phyloP scores from a whole-genome alignment of 2,329 filamentous ascomycete species.

The Cladosporium halotolerans region DNA sequence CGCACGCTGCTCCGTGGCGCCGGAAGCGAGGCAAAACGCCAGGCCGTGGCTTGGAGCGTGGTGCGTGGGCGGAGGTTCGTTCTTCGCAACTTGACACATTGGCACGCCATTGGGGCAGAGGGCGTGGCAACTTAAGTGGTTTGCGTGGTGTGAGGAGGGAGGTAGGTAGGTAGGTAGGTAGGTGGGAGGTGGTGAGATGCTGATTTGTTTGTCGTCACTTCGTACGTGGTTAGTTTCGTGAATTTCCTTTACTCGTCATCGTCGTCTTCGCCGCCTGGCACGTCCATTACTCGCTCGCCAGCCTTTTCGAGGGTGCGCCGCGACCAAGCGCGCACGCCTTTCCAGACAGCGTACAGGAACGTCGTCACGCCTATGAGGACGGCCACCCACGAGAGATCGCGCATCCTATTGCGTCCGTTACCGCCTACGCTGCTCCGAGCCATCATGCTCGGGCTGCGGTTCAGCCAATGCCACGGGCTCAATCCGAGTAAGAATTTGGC shows the following conservation, averaged over 20 bases:
- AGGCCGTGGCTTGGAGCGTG: slow-evolving; percentile 3
- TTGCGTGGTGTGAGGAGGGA: slow-evolving; percentile 50
- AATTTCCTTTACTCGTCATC: slow-evolving; percentile 37
- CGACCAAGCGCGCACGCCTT: slow-evolving; percentile 68
- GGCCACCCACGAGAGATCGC: slow-evolving; percentile 72
- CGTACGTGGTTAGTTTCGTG: slow-evolving; percentile 14
- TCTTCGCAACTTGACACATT: slow-evolving; percentile 98
- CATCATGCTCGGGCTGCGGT: slow-evolving; percentile 44
- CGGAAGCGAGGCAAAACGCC: slow-evolving; percentile 9
- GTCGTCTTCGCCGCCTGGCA: slow-evolving; percentile 59
- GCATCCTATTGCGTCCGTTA: slow-evolving; percentile 69
- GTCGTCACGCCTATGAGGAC: slow-evolving; percentile 74
- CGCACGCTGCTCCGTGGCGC: slow-evolving; percentile 6
- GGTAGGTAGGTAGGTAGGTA: background rate
- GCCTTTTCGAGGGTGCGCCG: slow-evolving; percentile 67
- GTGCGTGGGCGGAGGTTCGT: slow-evolving; percentile 30
- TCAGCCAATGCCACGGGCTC: slow-evolving; percentile 71
- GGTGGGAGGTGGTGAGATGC: background rate
- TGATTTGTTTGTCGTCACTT: background rate
- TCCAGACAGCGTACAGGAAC: slow-evolving; percentile 80
- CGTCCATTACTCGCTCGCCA: slow-evolving; percentile 75
- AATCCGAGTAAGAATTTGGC: slow-evolving; percentile 71
- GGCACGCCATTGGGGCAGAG: slow-evolving; percentile 69
- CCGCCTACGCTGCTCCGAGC: slow-evolving; percentile 48
- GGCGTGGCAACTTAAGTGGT: slow-evolving; percentile 93